Evolutionary conservation across 1,284 basidiomycete species (phyloP).

Genomic region (Phlebopus sp.): DNA sequence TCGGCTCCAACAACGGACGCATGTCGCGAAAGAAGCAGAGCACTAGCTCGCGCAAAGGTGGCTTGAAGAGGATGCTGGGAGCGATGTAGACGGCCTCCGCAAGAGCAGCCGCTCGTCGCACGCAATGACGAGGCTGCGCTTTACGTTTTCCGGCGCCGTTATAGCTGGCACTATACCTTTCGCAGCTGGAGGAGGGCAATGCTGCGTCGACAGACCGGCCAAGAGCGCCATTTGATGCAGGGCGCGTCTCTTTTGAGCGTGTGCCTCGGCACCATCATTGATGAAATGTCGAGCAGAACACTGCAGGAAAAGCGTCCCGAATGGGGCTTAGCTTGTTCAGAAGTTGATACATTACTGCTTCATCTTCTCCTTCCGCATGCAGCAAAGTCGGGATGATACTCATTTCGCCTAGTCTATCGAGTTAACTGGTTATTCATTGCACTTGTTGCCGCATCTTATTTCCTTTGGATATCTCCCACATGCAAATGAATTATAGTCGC

Average conservation of each 20-base stretch:
- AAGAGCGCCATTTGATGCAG: neutral
- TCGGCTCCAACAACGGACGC: constrained; percentile 9
- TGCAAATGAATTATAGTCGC: no score
- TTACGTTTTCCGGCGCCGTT: neutral
- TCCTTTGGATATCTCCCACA: no score
- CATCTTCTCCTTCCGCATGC: no score
- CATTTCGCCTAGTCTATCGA: no score
- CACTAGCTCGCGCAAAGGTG: constrained; percentile 5
- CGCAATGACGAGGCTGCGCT: neutral
- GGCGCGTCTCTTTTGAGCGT: neutral
- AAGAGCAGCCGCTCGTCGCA: neutral
- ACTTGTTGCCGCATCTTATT: no score
- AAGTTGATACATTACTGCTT: no score
- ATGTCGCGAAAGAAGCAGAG: constrained; percentile 7
- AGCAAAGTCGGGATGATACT: no score
- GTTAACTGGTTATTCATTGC: no score
- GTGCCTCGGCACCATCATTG: neutral
- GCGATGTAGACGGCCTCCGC: neutral
- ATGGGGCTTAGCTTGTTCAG: no score
- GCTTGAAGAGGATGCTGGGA: constrained; percentile 10
- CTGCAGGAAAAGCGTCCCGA: neutral
- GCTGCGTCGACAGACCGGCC: no score
- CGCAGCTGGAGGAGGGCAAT: neutral
- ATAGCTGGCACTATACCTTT: neutral
- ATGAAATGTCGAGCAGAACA: constrained; percentile 1